Evolutionary conservation across 768 basidiomycete genomes (phyloP).

Genomic region (Tephrocybe sp.): DNA sequence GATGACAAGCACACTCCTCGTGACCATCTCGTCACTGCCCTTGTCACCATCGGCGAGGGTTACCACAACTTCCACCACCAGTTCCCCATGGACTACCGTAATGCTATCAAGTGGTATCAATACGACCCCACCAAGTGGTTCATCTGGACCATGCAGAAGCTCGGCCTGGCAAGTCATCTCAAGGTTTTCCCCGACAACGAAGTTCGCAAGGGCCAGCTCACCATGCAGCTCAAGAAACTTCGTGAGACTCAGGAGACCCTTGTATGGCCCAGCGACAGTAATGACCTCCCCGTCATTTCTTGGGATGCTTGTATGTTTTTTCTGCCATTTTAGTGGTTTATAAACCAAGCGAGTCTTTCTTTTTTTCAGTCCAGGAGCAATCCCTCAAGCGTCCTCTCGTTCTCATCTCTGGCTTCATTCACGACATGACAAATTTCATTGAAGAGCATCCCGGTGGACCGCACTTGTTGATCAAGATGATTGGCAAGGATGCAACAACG

Average conservation of each 20-base stretch:
- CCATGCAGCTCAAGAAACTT: conserved; percentile 90
- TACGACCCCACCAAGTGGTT: conserved; percentile 95
- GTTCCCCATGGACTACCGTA: conserved; percentile 97
- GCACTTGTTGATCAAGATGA: conserved; percentile 77
- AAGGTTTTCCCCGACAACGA: conserved; percentile 62
- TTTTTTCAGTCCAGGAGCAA: conserved; percentile 68
- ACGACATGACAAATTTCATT: conserved; percentile 80
- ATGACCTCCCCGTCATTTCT: conserved; percentile 74
- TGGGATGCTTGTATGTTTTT: conserved; percentile 78
- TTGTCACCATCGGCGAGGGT: conserved; percentile 91
- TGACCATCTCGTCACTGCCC: conserved; percentile 85
- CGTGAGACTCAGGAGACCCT: conserved; percentile 74
- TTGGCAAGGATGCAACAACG: conserved; percentile 89
- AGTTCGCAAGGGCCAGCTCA: conserved; percentile 84
- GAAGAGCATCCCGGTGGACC: conserved; percentile 92
- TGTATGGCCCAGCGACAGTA: conserved; percentile 74
- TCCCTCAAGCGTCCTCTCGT: conserved; percentile 75
- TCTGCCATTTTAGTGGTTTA: background rate
- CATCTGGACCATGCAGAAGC: conserved; percentile 56
- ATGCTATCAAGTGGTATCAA: conserved; percentile 93
- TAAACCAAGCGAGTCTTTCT: background rate
- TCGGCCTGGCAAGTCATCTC: conserved; percentile 72
- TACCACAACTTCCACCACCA: conserved; percentile 99
- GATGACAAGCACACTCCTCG: conserved; percentile 94
- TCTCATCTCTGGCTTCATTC: conserved; percentile 89